Percentiles rank a stretch among this genome's conserved stretches.
Evolutionary conservation across 1,284 basidiomycete genomes (phyloP).

Genomic region (Apiotrichum laibachii): DNA sequence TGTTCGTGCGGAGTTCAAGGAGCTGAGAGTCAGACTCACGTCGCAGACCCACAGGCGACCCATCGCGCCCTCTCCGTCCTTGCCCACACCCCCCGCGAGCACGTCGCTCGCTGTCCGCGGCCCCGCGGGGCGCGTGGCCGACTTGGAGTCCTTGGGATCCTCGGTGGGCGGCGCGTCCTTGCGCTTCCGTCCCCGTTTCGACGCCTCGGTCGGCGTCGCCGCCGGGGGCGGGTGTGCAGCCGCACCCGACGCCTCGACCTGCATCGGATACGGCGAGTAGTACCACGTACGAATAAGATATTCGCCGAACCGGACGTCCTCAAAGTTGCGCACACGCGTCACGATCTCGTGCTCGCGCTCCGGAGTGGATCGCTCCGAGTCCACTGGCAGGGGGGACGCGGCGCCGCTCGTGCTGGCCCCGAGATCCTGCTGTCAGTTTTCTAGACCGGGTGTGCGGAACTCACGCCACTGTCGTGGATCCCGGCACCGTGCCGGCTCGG

Average conservation of each 20-base stretch:
- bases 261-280: conserved; percentile 79
- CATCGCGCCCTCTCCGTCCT: conserved; percentile 52
- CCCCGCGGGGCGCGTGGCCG: conserved; percentile 1
- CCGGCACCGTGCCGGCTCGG: conserved; percentile 7
- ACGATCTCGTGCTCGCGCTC: conserved; percentile 44
- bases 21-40: conserved; percentile 26
- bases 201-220: not conserved
- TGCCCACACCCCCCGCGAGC: conserved; percentile 61
- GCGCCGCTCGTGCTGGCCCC: not conserved
- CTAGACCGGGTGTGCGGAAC: not conserved
- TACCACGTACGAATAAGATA: conserved; percentile 57
- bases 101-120: conserved; percentile 63
- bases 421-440: not conserved
- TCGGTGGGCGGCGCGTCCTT: conserved; percentile 5
- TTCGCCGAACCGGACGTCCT: conserved; percentile 48
- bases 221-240: not conserved
- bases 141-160: not conserved
- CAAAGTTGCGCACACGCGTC: conserved; percentile 49
- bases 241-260: conserved; percentile 53
- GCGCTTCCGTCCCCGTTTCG: conserved; percentile 13
- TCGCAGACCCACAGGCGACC: conserved; percentile 51
- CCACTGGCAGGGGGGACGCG: not conserved
- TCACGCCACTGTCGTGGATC: not conserved
- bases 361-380: conserved; percentile 27
- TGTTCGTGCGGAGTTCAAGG: not conserved